Percentiles rank a stretch among this genome's conserved stretches.
These are phyloP conservation scores for Orbilia ellipsospora DNA, from an alignment of 2,329 filamentous ascomycete species.

Conservation along the genomic window DNA sequence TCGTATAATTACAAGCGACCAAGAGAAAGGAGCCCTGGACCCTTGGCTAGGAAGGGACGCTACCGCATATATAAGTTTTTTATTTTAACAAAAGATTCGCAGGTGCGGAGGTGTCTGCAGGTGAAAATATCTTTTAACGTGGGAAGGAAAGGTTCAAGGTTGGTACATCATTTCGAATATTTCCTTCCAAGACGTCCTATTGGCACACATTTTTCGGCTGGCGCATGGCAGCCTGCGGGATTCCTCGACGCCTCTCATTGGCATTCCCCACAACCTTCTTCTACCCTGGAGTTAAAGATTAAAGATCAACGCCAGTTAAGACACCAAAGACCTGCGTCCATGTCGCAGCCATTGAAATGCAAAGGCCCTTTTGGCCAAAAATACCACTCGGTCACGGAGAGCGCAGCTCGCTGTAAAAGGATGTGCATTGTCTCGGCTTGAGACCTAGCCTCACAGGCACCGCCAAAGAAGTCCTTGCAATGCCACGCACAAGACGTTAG, in stretches of 20 bases:
- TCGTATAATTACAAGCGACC: conserved; percentile 26
- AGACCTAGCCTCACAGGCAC: conserved; percentile 18
- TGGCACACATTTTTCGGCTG: conserved; percentile 1
- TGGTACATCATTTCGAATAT: not conserved
- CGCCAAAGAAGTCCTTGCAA: not conserved
- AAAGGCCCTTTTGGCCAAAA: not conserved
- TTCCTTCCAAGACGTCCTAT: not conserved
- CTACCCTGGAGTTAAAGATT: conserved; percentile 5
- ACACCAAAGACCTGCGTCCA: conserved; percentile 32
- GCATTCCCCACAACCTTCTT: conserved; percentile 25
- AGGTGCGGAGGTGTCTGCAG: conserved; percentile 8
- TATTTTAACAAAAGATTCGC: conserved; percentile 5
- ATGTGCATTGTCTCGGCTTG: conserved; percentile 34
- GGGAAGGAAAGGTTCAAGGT: not conserved
- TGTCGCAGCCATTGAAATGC: conserved; percentile 40
- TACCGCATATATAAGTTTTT: conserved; percentile 27
- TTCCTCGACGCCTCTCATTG: conserved; percentile 10
- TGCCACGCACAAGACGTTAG: conserved; percentile 28
- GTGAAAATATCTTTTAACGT: not conserved
- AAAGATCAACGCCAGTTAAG: conserved; percentile 44
- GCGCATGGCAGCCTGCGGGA: conserved; percentile 7
- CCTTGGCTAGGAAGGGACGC: conserved; percentile 20
- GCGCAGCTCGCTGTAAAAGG: conserved; percentile 16
- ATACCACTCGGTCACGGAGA: conserved; percentile 9
- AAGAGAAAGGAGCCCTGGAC: conserved; percentile 15